Evolutionary conservation across 257 asterid genomes (phyloP).

Genomic region (Petunia axillaris): DNA sequence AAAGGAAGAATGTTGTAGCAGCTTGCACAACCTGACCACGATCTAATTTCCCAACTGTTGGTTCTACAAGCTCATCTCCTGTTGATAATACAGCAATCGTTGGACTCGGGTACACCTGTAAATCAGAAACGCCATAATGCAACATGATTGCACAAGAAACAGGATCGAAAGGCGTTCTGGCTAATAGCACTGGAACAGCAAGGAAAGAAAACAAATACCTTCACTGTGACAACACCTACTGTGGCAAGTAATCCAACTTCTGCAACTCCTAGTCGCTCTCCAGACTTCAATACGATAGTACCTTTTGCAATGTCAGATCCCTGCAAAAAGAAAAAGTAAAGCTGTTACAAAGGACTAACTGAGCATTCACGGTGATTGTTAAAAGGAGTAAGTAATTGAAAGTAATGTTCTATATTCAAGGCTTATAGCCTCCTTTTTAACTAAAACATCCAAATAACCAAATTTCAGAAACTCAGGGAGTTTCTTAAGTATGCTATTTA

Average conservation of each 20-base stretch:
- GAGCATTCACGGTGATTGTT: background rate
- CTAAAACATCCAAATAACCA: background rate
- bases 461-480: background rate
- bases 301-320: constrained; percentile 87
- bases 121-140: constrained; percentile 25
- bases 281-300: constrained; percentile 76
- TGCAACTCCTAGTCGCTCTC: constrained; percentile 80
- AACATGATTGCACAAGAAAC: constrained; percentile 26
- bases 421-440: background rate
- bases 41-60: constrained; percentile 49
- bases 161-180: constrained; percentile 23
- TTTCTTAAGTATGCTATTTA: background rate
- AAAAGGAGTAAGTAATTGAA: background rate
- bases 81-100: constrained; percentile 86
- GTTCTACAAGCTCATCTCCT: constrained; percentile 97
- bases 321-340: constrained; percentile 37
- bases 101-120: constrained; percentile 75
- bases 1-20: background rate
- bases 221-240: constrained; percentile 66
- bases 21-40: constrained; percentile 80
- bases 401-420: constrained; percentile 9
- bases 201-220: constrained; percentile 49
- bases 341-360: constrained; percentile 3
- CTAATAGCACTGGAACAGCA: background rate
- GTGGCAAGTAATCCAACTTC: constrained; percentile 94